A percentile compares a stretch with the other conserved stretches of the same genome.
Evolutionary conservation across 345 rosid genomes (phyloP).

Genomic region (Salix udensis): DNA sequence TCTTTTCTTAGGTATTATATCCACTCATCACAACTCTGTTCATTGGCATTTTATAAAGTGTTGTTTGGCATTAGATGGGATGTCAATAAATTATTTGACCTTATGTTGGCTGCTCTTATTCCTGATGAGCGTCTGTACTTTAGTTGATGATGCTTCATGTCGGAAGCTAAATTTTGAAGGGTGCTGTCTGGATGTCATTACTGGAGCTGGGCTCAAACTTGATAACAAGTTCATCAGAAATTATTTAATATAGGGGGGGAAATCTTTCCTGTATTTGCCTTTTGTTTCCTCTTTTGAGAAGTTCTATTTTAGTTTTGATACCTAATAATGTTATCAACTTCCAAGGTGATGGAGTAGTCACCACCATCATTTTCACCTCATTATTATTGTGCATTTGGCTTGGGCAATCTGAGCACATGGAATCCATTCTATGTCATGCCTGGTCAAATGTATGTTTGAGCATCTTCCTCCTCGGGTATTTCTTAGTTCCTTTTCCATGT

Average conservation of each 20-base stretch:
- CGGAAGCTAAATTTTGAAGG: not conserved
- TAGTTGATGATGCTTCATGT: not conserved
- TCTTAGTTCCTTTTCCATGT: not conserved
- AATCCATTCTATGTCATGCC: not conserved
- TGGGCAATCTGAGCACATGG: not conserved
- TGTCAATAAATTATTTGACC: not conserved
- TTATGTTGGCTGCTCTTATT: not conserved
- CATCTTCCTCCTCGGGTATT: not conserved
- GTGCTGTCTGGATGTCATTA: not conserved
- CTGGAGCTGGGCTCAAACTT: not conserved
- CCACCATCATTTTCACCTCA: not conserved
- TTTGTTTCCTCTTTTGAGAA: not conserved
- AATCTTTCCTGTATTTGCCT: not conserved
- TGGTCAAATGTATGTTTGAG: not conserved
- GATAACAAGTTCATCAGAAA: not conserved
- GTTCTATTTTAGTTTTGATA: not conserved
- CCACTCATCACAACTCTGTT: not conserved
- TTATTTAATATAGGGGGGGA: not conserved
- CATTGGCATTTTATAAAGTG: not conserved
- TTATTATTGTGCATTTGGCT: not conserved
- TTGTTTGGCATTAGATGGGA: not conserved
- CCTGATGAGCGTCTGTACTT: not conserved
- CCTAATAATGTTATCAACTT: not conserved
- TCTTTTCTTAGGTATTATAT: conserved; percentile 64
- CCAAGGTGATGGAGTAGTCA: not conserved